Percentiles rank a stretch among this genome's conserved stretches.
Conservation (phyloP, 164 flowering plant genomes). For the Kalanchoe fedtschenkoi region DNA sequence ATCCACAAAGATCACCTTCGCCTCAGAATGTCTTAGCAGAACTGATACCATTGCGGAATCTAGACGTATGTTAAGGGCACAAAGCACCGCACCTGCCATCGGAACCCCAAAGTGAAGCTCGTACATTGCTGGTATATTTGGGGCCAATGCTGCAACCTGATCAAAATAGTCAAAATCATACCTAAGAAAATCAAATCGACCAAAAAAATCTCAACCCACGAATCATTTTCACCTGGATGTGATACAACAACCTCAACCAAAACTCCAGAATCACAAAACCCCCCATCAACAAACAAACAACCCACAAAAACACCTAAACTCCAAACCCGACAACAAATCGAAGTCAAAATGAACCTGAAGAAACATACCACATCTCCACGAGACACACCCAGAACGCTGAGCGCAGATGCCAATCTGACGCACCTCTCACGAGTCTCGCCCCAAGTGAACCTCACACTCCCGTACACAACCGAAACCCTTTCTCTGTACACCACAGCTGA, state of each 20-base stretch:
- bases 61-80: conserved; percentile 40
- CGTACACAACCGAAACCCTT: conserved; percentile 29
- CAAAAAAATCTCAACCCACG: no score
- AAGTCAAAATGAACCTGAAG: no score
- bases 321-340: no score
- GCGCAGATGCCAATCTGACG: conserved; percentile 36
- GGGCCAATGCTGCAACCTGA: conserved; percentile 48
- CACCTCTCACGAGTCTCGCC: conserved; percentile 29
- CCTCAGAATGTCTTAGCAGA: conserved; percentile 38
- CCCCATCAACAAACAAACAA: no score
- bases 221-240: no score
- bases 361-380: conserved; percentile 38
- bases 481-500: conserved; percentile 35
- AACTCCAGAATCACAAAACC: no score
- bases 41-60: conserved; percentile 38
- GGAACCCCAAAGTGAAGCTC: conserved; percentile 65
- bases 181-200: no score
- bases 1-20: conserved; percentile 39
- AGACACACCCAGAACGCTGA: conserved; percentile 29
- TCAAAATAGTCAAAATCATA: not conserved
- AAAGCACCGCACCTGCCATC: conserved; percentile 55
- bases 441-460: conserved; percentile 37
- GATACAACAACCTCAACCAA: no score
- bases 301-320: no score
- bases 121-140: conserved; percentile 54